Base-by-base conservation (phyloP, 208 protist genomes). In the Leishmania braziliensis region DNA sequence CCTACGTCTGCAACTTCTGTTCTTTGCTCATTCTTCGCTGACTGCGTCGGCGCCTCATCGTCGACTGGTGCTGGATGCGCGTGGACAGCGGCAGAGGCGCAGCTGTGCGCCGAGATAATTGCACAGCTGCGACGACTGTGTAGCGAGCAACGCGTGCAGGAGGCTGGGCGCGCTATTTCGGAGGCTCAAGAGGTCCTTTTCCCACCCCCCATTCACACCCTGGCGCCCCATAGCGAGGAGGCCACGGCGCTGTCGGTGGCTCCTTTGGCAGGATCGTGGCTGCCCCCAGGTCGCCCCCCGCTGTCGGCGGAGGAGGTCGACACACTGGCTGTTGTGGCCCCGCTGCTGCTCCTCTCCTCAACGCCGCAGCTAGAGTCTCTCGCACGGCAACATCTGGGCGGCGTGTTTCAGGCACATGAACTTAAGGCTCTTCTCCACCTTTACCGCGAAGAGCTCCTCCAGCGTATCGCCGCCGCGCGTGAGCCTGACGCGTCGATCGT, bases 301-400 rank as follows among this genome's bases (percentile, higher is more conserved):
- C 66, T 88, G 68, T 60, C 29, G 23, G 36, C 26, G 20, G 58
- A 53, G 36, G 81, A 82, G 79, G 62, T 95, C 18, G 82, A 90
- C n/a, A 79, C 78, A 39, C 71, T 95, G 33, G 84, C 79, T 29
- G 78, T 83, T 56, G 36, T 91, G 33, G 92, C 92, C 58, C 88
- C 90, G 16, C 73, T 88, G 9, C 71, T 95, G 78, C 51, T 91
- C 20, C 65, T 93, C 36, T 80, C 87, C 18, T 85, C 88, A 29
- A 54, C 88, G 29, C 82, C 84, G n/a, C 88, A 85, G 75, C 79
- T 94, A 16, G 90, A 96, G 70, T 54, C 70, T 39, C 84, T 96
- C 20, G 79, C 87, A 3, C 65, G 50, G 39, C 73, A 78, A 14
- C 82, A 83, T 33, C 88, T 96, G 66, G 63, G 66, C 14, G 86